Base-by-base conservation (phyloP, 2,329 filamentous ascomycete genomes). In the Curvularia spicifera region DNA sequence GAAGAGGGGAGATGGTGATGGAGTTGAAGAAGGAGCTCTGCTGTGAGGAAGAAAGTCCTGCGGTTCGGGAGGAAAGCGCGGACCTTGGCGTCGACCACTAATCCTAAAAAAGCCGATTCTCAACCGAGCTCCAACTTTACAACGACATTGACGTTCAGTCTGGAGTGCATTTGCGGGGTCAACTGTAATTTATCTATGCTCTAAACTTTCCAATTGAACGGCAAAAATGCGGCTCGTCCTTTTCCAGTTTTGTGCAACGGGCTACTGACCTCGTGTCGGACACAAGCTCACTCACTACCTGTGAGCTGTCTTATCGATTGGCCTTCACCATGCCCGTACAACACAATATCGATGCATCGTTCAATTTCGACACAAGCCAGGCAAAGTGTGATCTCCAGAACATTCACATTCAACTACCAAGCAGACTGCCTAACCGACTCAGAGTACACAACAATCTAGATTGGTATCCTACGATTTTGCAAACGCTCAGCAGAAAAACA, bases 1-100 rank as follows among this genome's bases (percentile, higher is more conserved):
- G 67, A 63, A 68, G 75, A 76, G 76, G 67, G 73, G 75, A 74
- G 75, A 74, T 71, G 73, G 73, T 73, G 75, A 76, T 73, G 72
- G 62, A 71, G 71, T 69, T 66, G 65, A 67, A 64, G 65, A 72
- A 72, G 65, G 71, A 71, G 70, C 70, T 70, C 71, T 69, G 64
- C 61, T 65, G 60, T 64, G 59, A 66, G 61, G 65, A 66, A 66
- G 63, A 69, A 71, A 66, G 61, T 64, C 66, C 63, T 68, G 66
- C 68, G 68, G 65, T 65, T 67, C 66, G 66, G 68, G 65, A 69
- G 68, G 64, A 69, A 70, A 70, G 65, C 67, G 67, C 67, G 60
- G 56, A 65, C 62, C 62, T 63, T 62, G 60, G 60, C 60, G 60
- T 33, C 57, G 22, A 48, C 42, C 66, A 57, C 65, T 66, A 66